Base-by-base conservation (phyloP, 139 green algal genomes). In the Chlorella sp. region DNA sequence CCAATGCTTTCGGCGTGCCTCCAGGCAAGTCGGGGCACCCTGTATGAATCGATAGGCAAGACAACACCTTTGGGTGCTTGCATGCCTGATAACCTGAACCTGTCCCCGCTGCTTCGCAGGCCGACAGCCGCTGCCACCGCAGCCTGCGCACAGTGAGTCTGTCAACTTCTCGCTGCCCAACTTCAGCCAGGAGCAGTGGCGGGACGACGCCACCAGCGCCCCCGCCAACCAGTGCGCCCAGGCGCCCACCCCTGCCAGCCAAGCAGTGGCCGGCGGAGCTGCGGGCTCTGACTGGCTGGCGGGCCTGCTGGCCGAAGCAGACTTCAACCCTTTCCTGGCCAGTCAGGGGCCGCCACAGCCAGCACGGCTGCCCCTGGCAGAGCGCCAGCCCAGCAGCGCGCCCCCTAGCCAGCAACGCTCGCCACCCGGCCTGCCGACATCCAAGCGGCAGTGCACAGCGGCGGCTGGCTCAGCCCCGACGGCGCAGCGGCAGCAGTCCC, bases 141-240 rank as follows among this genome's bases (percentile, higher is more conserved):
- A 73, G 30, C 69, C 69, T 3, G 38, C 38, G 22, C 38, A 40
- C 30, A 80, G 77, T 40, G 77, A 58, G 2, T 83, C 77, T 0
- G 60, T 83, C 30, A 83, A 83, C 77, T 73, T 83, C 28, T 83
- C 77, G 19, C 44, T 83, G 76, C 76, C 76, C 5, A 58, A 44
- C 41, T 62, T 73, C 28, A 73, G 76, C 38, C 32, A 69, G 22
- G 54, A 24, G 30, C 40, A 30, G 9, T 83, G 77, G 38, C 77
- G 44, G 60, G 77, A 83, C n/a, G 77, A 83, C 40, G 77, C 77
- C 5, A 56, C 26, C 77, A 83, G 76, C 34, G 7, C 30, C 9
- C 56, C 76, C n/a, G 48, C n/a, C 3, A 28, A 36, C n/a, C 20
- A 28, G 20, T 5, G 68, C 17, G 48, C 28, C 46, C 34, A 81